phyloP scores from a whole-genome alignment of 2,329 filamentous ascomycete genomes.

The Stemphylium lycopersici region DNA sequence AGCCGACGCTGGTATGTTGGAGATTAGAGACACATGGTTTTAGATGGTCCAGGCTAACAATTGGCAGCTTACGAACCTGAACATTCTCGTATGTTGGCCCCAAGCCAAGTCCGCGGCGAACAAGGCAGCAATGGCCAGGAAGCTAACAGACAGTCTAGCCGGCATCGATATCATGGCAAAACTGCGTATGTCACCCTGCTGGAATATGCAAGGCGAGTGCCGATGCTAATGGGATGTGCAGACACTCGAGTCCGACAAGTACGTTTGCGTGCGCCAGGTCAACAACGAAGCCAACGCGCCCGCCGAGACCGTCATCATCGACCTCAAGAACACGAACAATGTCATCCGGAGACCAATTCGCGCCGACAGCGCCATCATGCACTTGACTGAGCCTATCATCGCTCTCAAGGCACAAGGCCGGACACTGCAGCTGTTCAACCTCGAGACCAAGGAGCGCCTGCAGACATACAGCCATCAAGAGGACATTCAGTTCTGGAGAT shows the following conservation, averaged over 20 bases:
- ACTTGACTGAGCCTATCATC: constrained; percentile 95
- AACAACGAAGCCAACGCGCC: constrained; percentile 76
- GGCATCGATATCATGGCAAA: constrained; percentile 82
- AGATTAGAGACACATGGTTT: constrained; percentile 3
- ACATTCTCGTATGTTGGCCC: constrained; percentile 54
- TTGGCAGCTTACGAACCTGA: constrained; percentile 53
- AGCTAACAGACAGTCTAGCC: constrained; percentile 56
- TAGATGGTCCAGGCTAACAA: constrained; percentile 36
- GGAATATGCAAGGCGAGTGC: constrained; percentile 1
- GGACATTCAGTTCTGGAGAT: constrained; percentile 99
- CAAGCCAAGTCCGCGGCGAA: constrained; percentile 18
- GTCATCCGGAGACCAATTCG: constrained; percentile 94
- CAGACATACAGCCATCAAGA: constrained; percentile 97
- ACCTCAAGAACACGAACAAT: constrained; percentile 97
- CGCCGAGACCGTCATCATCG: constrained; percentile 94
- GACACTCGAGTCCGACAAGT: constrained; percentile 98
- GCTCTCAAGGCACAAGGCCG: constrained; percentile 92
- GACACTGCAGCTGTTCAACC: constrained; percentile 97
- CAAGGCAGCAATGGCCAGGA: constrained; percentile 22
- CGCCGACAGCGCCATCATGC: constrained; percentile 99
- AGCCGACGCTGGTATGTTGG: constrained; percentile 75
- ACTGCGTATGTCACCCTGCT: constrained; percentile 68
- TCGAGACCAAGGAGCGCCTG: constrained; percentile 90
- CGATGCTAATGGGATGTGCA: constrained; percentile 49
- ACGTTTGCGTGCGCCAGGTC: constrained; percentile 95